Conservation (phyloP, 768 basidiomycete genomes). For the Suillus ampliporus region DNA sequence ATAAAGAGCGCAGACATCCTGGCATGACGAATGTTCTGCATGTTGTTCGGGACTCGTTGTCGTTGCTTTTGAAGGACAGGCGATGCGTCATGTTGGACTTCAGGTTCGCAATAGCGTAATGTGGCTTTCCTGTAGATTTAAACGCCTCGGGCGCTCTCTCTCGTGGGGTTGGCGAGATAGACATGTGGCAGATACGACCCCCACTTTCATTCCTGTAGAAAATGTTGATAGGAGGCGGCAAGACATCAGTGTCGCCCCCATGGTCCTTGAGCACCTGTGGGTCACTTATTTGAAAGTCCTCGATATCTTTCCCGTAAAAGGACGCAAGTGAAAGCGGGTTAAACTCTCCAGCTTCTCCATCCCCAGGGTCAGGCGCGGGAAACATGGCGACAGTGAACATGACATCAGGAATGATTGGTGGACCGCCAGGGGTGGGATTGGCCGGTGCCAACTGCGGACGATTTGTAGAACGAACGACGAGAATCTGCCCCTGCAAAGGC, state of each 20-base stretch:
- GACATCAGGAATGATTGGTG: conserved; percentile 28
- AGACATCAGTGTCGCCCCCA: conserved; percentile 21
- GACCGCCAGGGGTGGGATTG: conserved; percentile 16
- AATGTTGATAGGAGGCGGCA: conserved; percentile 39
- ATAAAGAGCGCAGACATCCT: conserved; percentile 38
- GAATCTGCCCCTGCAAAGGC: conserved; percentile 55
- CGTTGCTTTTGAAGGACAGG: conserved; percentile 33
- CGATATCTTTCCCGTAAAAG: conserved; percentile 38
- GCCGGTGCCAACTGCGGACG: conserved; percentile 16
- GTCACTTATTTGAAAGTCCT: conserved; percentile 41
- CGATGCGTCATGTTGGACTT: conserved; percentile 30
- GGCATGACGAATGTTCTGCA: conserved; percentile 38
- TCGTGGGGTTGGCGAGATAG: conserved; percentile 33
- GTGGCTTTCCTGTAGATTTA: conserved; percentile 30
- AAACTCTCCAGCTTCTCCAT: conserved; percentile 31
- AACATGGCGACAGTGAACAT: conserved; percentile 38
- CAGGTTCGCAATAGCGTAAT: conserved; percentile 35
- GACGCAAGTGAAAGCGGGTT: conserved; percentile 34
- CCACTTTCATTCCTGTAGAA: conserved; percentile 39
- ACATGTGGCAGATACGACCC: conserved; percentile 33
- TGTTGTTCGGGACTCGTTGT: conserved; percentile 24
- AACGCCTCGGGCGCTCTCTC: conserved; percentile 20
- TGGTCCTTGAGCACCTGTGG: conserved; percentile 30
- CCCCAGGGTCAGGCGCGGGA: conserved; percentile 35
- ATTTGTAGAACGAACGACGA: conserved; percentile 53